These are phyloP conservation scores for Arthrinium phaeospermum DNA, from an alignment of 2,329 filamentous ascomycete genomes.

Conservation along the genomic window DNA sequence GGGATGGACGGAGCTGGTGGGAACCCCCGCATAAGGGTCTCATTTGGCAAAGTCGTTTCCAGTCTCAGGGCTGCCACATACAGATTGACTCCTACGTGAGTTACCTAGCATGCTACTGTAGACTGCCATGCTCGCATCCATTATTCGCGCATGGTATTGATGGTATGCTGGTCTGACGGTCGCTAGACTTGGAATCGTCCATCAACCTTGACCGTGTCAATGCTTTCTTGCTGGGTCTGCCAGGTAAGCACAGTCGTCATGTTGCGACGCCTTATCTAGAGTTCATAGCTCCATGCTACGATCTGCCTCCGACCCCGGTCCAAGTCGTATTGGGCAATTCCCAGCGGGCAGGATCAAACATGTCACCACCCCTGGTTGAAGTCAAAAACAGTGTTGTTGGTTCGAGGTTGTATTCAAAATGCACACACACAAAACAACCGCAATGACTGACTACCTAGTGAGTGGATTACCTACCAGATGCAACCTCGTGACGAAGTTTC, in stretches of 20 bases:
- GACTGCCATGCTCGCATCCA: background rate
- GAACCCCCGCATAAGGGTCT: conserved; percentile 12
- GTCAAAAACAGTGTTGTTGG: background rate
- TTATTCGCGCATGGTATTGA: background rate
- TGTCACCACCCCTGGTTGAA: background rate
- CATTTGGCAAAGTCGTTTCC: background rate
- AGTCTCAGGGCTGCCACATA: conserved; percentile 10
- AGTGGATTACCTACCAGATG: background rate
- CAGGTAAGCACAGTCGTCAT: too few species aligned
- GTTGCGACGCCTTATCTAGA: background rate
- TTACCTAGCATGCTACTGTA: background rate
- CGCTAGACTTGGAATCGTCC: background rate
- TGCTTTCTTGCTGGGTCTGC: background rate
- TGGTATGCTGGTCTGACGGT: background rate
- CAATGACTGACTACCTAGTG: background rate
- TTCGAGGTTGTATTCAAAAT: background rate
- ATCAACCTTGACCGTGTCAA: background rate
- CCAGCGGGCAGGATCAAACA: background rate
- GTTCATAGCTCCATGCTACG: background rate
- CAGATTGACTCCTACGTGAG: background rate
- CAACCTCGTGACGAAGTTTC: background rate
- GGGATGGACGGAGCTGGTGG: background rate
- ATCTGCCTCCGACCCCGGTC: background rate
- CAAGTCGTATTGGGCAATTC: background rate
- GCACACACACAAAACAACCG: conserved; percentile 8